phyloP scores from a whole-genome alignment of 345 rosid species.

The Litchi chinensis region DNA sequence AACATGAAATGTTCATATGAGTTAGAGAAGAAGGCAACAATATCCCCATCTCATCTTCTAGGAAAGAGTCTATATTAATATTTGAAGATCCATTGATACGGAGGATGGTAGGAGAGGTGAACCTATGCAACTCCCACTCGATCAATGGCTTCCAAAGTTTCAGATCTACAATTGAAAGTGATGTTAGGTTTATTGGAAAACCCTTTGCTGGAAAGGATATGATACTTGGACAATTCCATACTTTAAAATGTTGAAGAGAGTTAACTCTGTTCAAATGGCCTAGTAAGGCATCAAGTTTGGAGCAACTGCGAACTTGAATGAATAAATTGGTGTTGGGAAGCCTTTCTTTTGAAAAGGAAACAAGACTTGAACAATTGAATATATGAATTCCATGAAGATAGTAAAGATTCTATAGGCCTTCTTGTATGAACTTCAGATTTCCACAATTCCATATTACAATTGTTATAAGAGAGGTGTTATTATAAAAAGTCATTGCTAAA shows the following conservation, averaged over 20 bases:
- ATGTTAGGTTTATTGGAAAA: background rate
- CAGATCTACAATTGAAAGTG: background rate
- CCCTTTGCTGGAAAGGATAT: background rate
- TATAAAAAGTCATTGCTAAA: background rate
- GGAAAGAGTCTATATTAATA: background rate
- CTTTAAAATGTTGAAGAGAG: background rate
- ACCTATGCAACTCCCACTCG: background rate
- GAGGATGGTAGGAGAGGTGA: background rate
- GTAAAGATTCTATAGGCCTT: background rate
- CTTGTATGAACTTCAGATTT: background rate
- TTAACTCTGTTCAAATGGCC: background rate
- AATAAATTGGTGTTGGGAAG: background rate
- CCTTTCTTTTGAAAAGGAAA: background rate
- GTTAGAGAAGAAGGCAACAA: constrained; percentile 2
- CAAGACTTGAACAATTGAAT: background rate
- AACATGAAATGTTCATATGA: background rate
- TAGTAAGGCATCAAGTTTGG: background rate
- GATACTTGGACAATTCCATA: background rate
- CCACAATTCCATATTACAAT: background rate
- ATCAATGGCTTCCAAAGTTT: background rate
- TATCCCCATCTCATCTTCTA: background rate
- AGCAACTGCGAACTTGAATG: background rate
- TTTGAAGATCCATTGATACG: background rate
- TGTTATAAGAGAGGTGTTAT: background rate
- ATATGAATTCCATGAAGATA: background rate